These are phyloP conservation scores for Cadophora gregata DNA, from an alignment of 2,329 filamentous ascomycete species.

Conservation along the genomic window DNA sequence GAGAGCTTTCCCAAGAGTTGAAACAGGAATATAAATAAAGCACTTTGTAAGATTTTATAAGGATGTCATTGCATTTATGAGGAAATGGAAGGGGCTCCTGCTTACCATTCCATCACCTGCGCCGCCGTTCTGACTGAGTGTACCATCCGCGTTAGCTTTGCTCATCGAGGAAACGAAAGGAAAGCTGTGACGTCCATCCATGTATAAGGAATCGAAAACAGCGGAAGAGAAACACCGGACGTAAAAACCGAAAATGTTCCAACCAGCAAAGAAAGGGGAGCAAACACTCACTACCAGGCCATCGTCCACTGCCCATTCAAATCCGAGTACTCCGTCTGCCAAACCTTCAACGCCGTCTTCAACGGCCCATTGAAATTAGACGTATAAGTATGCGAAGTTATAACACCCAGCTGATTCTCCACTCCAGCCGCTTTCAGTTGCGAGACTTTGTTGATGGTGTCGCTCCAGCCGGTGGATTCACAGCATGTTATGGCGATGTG, in stretches of 20 bases:
- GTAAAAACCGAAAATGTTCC: background rate
- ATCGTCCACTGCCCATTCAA: slow-evolving; percentile 52
- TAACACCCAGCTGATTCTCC: slow-evolving; percentile 47
- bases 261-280: background rate
- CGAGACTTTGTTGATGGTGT: slow-evolving; percentile 46
- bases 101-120: slow-evolving; percentile 53
- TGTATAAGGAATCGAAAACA: background rate
- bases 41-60: too few species aligned
- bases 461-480: slow-evolving; percentile 51
- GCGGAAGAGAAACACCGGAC: background rate
- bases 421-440: slow-evolving; percentile 47
- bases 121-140: slow-evolving; percentile 45
- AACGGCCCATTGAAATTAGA: slow-evolving; percentile 49
- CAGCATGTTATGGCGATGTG: slow-evolving; percentile 51
- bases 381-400: slow-evolving; percentile 51
- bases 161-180: background rate
- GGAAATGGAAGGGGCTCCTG: too few species aligned
- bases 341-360: slow-evolving; percentile 51
- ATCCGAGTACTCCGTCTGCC: slow-evolving; percentile 59
- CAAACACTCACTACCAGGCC: slow-evolving; percentile 51
- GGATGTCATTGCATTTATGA: too few species aligned
- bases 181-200: background rate
- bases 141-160: background rate
- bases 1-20: too few species aligned
- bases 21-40: too few species aligned